phyloP scores from a whole-genome alignment of 2,329 filamentous ascomycete genomes.

The Achaetomium macrosporum region DNA sequence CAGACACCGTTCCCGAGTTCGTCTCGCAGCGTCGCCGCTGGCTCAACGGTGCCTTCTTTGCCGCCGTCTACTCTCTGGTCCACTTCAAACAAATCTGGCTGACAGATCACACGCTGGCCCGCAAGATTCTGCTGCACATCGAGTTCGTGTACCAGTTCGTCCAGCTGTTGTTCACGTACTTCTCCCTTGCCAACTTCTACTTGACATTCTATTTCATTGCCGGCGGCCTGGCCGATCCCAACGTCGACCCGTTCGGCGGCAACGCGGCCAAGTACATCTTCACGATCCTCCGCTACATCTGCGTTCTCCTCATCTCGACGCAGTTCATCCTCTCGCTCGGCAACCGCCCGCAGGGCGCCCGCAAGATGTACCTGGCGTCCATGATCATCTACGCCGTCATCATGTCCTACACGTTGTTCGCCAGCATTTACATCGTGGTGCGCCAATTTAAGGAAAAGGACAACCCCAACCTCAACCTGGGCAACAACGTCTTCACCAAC shows the following conservation, averaged over 20 bases:
- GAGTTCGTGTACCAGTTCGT: conserved; percentile 95
- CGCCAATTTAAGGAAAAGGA: conserved; percentile 59
- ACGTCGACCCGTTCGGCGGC: conserved; percentile 87
- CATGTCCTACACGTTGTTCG: conserved; percentile 93
- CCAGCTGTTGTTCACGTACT: conserved; percentile 91
- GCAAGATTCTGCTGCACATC: conserved; percentile 87
- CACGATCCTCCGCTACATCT: conserved; percentile 75
- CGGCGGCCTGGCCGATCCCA: conserved; percentile 73
- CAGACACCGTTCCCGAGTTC: conserved; percentile 90
- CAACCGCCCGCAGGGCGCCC: conserved; percentile 90
- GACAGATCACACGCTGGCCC: conserved; percentile 83
- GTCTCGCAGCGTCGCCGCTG: conserved; percentile 93
- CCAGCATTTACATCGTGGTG: conserved; percentile 80
- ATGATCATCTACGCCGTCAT: conserved; percentile 91
- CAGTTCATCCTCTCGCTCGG: conserved; percentile 97
- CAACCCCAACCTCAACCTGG: conserved; percentile 49
- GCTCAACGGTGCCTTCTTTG: conserved; percentile 98
- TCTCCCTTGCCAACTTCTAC: conserved; percentile 98
- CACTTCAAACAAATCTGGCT: conserved; percentile 90
- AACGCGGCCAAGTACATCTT: conserved; percentile 81
- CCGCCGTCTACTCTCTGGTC: conserved; percentile 92
- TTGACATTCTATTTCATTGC: conserved; percentile 98
- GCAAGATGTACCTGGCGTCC: conserved; percentile 78
- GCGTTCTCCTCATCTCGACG: conserved; percentile 80
- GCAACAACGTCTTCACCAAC: conserved; percentile 91